Evolutionary conservation across 202 grass and related monocot genomes (phyloP).

Genomic region (Saccharum hybrid): DNA sequence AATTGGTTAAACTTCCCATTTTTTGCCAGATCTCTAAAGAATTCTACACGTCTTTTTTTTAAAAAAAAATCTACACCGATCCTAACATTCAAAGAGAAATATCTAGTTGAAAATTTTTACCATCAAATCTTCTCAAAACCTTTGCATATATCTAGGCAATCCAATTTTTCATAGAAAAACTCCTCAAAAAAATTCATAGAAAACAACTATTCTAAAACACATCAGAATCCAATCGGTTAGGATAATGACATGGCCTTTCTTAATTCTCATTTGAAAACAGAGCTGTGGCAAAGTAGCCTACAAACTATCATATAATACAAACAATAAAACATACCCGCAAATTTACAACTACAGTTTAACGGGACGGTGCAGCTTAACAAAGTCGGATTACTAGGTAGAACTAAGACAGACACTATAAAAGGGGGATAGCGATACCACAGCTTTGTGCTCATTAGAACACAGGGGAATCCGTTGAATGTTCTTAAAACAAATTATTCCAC

Average conservation of each 20-base stretch:
- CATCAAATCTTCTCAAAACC: background rate
- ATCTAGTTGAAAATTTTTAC: background rate
- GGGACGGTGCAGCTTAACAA: background rate
- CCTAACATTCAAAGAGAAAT: background rate
- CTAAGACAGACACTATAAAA: background rate
- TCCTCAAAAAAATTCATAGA: no score
- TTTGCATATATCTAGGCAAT: background rate
- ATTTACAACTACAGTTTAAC: background rate
- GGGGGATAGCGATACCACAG: background rate
- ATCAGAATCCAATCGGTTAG: background rate
- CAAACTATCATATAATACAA: background rate
- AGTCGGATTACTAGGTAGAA: background rate
- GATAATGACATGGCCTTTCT: background rate
- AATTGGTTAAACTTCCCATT: background rate
- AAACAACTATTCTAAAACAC: background rate
- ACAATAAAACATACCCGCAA: background rate
- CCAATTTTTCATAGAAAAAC: background rate
- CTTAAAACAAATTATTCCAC: background rate
- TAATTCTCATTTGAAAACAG: slow-evolving; percentile 9
- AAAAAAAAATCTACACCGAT: background rate
- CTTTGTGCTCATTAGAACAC: background rate
- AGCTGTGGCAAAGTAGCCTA: background rate
- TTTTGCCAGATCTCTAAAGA: background rate
- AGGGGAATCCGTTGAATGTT: background rate
- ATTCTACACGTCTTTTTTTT: background rate